These are phyloP conservation scores for Sinapis alba DNA, from an alignment of 441 rosid genomes.

Conservation along the genomic window DNA sequence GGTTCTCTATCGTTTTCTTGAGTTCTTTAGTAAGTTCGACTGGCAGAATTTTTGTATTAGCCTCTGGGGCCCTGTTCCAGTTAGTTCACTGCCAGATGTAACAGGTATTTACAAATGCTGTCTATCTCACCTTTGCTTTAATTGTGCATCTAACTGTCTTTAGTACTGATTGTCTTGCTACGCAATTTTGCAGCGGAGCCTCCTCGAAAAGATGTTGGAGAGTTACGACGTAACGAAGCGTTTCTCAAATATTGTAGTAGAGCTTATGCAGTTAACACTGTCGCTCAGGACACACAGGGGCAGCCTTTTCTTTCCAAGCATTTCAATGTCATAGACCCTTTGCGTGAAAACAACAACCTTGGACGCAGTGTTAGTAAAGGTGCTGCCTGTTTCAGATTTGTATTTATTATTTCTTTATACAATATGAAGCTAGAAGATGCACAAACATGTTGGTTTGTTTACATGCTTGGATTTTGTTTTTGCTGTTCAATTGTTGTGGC, in stretches of 20 bases:
- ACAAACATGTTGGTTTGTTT: constrained; percentile 21
- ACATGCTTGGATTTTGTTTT: constrained; percentile 19
- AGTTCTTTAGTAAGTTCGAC: constrained; percentile 99
- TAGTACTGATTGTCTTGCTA: constrained; percentile 27
- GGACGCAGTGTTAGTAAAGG: constrained; percentile 99
- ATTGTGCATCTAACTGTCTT: constrained; percentile 15
- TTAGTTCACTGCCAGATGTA: constrained; percentile 81
- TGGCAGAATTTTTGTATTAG: constrained; percentile 98
- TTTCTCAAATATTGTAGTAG: constrained; percentile 78
- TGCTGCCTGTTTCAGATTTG: constrained; percentile 33
- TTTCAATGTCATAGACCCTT: constrained; percentile 96
- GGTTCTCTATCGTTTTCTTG: constrained; percentile 98
- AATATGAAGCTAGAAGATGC: constrained; percentile 18
- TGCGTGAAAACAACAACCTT: constrained; percentile 97
- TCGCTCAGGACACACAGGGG: constrained; percentile 76
- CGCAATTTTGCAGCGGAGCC: constrained; percentile 70
- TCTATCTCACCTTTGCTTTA: constrained; percentile 5
- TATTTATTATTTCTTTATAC: not conserved
- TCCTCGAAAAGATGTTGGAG: constrained; percentile 86
- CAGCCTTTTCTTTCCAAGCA: constrained; percentile 82
- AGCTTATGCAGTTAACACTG: constrained; percentile 73
- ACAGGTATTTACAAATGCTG: constrained; percentile 57
- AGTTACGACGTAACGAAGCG: constrained; percentile 56
- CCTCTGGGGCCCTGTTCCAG: constrained; percentile 97
- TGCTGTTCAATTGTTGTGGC: constrained; percentile 37